Conservation (phyloP, 345 rosid genomes). For the Litchi chinensis region DNA sequence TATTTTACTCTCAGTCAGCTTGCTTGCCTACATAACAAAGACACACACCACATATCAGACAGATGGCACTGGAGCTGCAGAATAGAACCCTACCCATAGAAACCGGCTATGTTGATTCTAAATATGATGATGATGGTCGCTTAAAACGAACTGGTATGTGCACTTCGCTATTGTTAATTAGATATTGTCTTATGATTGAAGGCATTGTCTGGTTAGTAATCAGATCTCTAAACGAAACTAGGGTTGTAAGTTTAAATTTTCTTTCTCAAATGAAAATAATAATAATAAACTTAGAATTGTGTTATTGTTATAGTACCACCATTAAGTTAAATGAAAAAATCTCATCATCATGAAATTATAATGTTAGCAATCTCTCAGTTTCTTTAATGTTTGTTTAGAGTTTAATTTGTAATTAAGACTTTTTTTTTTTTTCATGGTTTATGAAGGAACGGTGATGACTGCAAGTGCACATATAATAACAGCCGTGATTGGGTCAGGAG, state of each 20-base stretch:
- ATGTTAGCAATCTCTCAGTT: no score
- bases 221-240: no score
- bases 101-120: slow-evolving; percentile 31
- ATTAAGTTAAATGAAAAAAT: no score
- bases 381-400: not conserved
- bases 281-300: no score
- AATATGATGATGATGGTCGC: slow-evolving; percentile 77
- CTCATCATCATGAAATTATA: no score
- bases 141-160: slow-evolving; percentile 60
- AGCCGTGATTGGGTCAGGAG: slow-evolving; percentile 90
- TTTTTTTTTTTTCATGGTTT: not conserved
- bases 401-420: not conserved
- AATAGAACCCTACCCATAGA: slow-evolving; percentile 34
- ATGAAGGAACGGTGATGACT: slow-evolving; percentile 71
- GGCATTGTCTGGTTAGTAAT: no score
- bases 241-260: no score
- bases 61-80: slow-evolving; percentile 38
- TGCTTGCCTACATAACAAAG: no score
- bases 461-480: slow-evolving; percentile 93
- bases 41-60: not conserved
- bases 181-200: not conserved
- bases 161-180: not conserved
- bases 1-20: no score
- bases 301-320: no score
- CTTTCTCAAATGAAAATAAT: no score